Base-by-base conservation (phyloP, 768 basidiomycete genomes). In the Kwoniella newhampshirensis region DNA sequence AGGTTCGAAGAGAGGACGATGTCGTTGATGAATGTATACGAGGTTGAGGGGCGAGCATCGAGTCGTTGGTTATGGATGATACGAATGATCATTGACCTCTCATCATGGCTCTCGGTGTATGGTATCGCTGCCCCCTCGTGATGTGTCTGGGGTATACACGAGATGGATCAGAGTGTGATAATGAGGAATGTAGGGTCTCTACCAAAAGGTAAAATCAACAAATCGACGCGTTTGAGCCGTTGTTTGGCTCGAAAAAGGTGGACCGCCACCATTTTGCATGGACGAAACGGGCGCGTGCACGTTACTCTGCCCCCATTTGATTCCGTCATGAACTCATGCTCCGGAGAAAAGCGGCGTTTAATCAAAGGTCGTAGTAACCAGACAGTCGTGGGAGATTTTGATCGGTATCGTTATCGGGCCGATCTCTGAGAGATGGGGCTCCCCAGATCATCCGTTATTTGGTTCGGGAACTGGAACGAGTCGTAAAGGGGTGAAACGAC, bases 401-500 rank as follows among this genome's bases (percentile, higher is more conserved):
- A 8, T 18, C 8, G 17, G 40, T 5, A n/a, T 42, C 40, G 40
- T 7, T 7, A 7, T 42, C 40, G 40, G 40, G 40, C 40, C 40
- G 40, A 42, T 8, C 7, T n/a, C 8, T 7, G 40, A n/a, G n/a
- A n/a, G n/a, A n/a, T n/a, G n/a, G n/a, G n/a, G n/a, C n/a, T n/a
- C n/a, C n/a, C n/a, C n/a, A n/a, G n/a, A n/a, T n/a, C n/a, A n/a
- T n/a, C n/a, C n/a, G 6, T 42, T 42, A 42, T 42, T 42, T 42
- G 40, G 40, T 50, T 36, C 30, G 18, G 17, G 73, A 83, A 88
- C 71, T 79, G 85, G 63, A 82, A 84, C 17, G 81, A 90, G 1
- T 92, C 92, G 80, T 83, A 92, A 66, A 92, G 92, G 89, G 91
- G 92, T 76, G 89, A 88, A 90, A 89, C 25, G 82, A 7, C 6